phyloP scores from a whole-genome alignment of 768 basidiomycete species.

The Cystofilobasidium bisporidii region DNA sequence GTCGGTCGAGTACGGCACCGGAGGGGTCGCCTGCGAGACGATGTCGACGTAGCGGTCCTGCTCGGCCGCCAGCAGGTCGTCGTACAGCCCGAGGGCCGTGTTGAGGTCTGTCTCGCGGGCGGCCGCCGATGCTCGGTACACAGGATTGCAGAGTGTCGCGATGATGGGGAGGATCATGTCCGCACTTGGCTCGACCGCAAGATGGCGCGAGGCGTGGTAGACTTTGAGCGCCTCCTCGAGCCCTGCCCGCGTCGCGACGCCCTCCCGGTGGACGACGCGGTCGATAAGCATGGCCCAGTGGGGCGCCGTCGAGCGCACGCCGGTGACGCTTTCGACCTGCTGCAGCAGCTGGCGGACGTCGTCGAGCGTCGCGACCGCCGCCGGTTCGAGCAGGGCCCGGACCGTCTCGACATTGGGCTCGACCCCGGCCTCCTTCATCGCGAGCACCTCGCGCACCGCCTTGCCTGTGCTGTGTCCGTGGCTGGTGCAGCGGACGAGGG shows the following conservation, averaged over 20 bases:
- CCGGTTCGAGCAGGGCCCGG: conserved; percentile 4
- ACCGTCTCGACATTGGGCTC: conserved; percentile 11
- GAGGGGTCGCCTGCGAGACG: neutral
- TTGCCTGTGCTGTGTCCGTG: neutral
- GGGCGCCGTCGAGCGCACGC: neutral
- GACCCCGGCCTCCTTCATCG: conserved; percentile 16
- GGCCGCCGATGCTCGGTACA: neutral
- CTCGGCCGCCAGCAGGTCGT: conserved; percentile 20
- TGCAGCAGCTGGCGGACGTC: conserved; percentile 10
- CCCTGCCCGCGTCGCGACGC: neutral
- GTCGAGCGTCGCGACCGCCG: neutral
- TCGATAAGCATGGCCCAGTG: conserved; percentile 18
- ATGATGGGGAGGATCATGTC: conserved; percentile 22
- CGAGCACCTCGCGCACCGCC: conserved; percentile 2
- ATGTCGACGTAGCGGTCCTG: neutral
- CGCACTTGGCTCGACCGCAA: conserved; percentile 11
- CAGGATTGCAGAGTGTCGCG: conserved; percentile 1
- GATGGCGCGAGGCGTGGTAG: conserved; percentile 2
- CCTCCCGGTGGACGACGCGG: conserved; percentile 4
- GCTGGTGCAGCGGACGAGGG: conserved; percentile 4
- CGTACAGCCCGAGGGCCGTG: conserved; percentile 14
- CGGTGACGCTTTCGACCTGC: conserved; percentile 9
- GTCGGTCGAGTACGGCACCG: neutral
- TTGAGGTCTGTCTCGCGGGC: neutral
- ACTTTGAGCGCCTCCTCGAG: conserved; percentile 9